Evolutionary conservation across 352 stramenopile genomes (phyloP).

Genomic region (Phytophthora chlamydospora): DNA sequence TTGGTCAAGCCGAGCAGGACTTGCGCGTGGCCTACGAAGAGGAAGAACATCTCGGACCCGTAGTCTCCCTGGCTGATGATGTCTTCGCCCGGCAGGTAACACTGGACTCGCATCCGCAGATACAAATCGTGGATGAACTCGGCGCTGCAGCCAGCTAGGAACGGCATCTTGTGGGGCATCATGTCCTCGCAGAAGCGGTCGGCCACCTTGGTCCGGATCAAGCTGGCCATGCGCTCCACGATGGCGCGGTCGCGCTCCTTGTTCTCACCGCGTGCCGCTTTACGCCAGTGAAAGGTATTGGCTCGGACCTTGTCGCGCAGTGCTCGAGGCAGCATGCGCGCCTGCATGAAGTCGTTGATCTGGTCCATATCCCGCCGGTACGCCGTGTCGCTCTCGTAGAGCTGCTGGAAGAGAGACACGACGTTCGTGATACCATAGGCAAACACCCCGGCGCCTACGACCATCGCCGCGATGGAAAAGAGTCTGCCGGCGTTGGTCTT

Average conservation of each 20-base stretch:
- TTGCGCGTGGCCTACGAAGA: conserved; percentile 79
- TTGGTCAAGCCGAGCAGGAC: conserved; percentile 69
- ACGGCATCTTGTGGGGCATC: conserved; percentile 73
- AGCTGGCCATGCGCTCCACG: conserved; percentile 72
- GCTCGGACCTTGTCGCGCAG: conserved; percentile 79
- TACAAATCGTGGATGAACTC: conserved; percentile 87
- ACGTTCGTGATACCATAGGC: conserved; percentile 88
- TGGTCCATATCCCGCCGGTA: conserved; percentile 81
- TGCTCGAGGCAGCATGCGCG: conserved; percentile 58
- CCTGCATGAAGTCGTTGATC: conserved; percentile 81
- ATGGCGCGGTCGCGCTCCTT: conserved; percentile 69
- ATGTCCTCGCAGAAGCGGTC: conserved; percentile 74
- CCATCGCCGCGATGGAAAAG: conserved; percentile 79
- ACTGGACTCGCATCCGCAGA: conserved; percentile 72
- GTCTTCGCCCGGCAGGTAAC: conserved; percentile 77
- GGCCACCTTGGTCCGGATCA: conserved; percentile 77
- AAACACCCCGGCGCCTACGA: conserved; percentile 80
- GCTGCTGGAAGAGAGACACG: conserved; percentile 76
- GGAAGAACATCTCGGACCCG: conserved; percentile 84
- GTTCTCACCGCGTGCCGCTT: conserved; percentile 68
- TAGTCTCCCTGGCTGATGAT: conserved; percentile 84
- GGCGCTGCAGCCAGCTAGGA: conserved; percentile 71
- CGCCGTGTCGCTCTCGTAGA: conserved; percentile 69
- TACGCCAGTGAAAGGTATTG: conserved; percentile 81
- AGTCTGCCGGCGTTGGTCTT: conserved; percentile 67